These are phyloP conservation scores for Clonostachys sp. DNA, from an alignment of 2,329 filamentous ascomycete genomes.

Conservation along the genomic window DNA sequence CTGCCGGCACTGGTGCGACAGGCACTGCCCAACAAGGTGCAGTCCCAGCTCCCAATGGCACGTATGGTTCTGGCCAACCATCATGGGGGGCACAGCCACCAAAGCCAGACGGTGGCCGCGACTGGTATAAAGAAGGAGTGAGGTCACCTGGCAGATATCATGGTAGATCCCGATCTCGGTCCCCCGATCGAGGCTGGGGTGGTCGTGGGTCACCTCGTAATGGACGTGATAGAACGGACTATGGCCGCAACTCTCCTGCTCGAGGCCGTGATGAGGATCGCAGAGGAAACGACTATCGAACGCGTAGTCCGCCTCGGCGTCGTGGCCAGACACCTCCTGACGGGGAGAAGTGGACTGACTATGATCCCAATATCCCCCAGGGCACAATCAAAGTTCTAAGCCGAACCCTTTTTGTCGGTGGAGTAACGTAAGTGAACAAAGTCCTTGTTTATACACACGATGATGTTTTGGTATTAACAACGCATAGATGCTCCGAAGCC, in stretches of 20 bases:
- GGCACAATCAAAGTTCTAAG: conserved; percentile 90
- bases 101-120: conserved; percentile 43
- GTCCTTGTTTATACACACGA: not conserved
- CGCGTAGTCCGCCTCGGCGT: conserved; percentile 75
- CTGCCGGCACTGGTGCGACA: conserved; percentile 16
- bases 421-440: conserved; percentile 68
- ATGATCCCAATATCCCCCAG: conserved; percentile 67
- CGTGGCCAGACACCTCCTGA: conserved; percentile 56
- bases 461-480: conserved; percentile 5
- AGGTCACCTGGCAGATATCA: conserved; percentile 55
- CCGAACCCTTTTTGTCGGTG: conserved; percentile 92
- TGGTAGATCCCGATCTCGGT: conserved; percentile 70
- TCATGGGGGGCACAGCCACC: conserved; percentile 20
- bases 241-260: conserved; percentile 64
- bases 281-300: conserved; percentile 70
- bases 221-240: conserved; percentile 65
- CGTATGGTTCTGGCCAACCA: conserved; percentile 28
- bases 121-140: conserved; percentile 50
- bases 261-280: conserved; percentile 52
- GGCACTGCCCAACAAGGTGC: conserved; percentile 18
- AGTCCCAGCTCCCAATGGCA: conserved; percentile 30
- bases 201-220: conserved; percentile 60
- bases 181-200: conserved; percentile 71
- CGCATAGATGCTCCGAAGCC: conserved; percentile 63
- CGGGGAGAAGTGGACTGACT: conserved; percentile 68